Evolutionary conservation across 345 rosid genomes (phyloP), one percentile per base, ranked within the genome.

Genomic region (Bruguiera sexangula): DNA sequence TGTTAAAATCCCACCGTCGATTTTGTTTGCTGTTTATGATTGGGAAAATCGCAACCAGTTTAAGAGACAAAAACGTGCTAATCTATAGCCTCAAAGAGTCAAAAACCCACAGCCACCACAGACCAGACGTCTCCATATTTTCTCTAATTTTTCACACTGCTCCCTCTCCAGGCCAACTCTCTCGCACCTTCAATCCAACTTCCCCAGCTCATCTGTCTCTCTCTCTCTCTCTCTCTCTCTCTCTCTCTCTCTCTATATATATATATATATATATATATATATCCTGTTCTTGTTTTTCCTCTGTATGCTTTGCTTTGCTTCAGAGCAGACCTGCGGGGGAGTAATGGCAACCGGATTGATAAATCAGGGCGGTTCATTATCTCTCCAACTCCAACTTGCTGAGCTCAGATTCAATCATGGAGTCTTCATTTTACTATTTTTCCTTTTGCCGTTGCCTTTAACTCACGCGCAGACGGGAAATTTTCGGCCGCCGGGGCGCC

Each of bases 381-480:
- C 59, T 66, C 63, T 31, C 37, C 37, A n/a, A 19, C 9, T 16
- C 9, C 1, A 22, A 16, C 18, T 16, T 24, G 51, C 48, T 39
- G 48, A 39, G 48, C 2, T 39, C 15, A 11, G 48, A 39, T 39
- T 70, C 67, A 34, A 57, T 43, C 79, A 69, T 73, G 79, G 52
- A 63, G 8, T 69, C 53, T 31, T 79, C 62, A n/a, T 55, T 54
- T 39, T 43, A 48, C 51, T 72, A 34, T 67, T 82, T 21, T 22
- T 78, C 43, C 32, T 61, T 66, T 71, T 76, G 60, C 29, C 7
- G 30, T 22, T 56, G 21, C 78, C 69, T 36, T 16, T 57, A 13
- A 66, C 50, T 18, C 63, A 71, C 1, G 85, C 77, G 6, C 79
- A 85, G 56, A 55, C 5, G 55, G 71, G 66, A 24, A 54, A 50